Conservation (phyloP, 78 protist species). For the Speleostelium caveatum region DNA sequence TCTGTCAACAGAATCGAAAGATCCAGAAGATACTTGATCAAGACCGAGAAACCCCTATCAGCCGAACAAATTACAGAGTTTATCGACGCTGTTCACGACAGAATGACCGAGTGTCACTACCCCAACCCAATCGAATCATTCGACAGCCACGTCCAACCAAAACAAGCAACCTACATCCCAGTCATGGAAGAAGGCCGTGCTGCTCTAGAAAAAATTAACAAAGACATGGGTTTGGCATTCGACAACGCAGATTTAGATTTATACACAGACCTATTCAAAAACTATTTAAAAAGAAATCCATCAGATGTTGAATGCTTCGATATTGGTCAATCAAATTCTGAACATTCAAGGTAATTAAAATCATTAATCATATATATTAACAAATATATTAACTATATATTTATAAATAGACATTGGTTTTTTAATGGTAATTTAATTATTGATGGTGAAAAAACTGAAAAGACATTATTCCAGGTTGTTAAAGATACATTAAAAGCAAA, state of each 20-base stretch:
- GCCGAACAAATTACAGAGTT: conserved; percentile 12
- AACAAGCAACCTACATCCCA: conserved; percentile 50
- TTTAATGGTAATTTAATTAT: conserved; percentile 85
- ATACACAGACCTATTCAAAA: conserved; percentile 78
- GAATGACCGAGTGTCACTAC: conserved; percentile 92
- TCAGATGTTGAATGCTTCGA: conserved; percentile 94
- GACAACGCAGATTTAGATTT: conserved; percentile 91
- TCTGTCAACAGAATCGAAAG: conserved; percentile 84
- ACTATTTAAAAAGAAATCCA: conserved; percentile 88
- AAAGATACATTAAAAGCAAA: conserved; percentile 76
- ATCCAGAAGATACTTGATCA: conserved; percentile 78
- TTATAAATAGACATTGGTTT: conserved; percentile 84
- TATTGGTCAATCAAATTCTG: conserved; percentile 87
- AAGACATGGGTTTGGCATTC: conserved; percentile 89
- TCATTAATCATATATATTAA: not conserved
- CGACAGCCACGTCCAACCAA: conserved; percentile 61
- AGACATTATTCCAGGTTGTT: conserved; percentile 85
- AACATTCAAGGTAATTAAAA: conserved; percentile 57
- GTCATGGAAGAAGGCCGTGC: conserved; percentile 79
- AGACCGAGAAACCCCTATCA: not conserved
- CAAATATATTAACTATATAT: not conserved
- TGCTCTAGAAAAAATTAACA: conserved; percentile 80
- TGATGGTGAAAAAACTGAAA: conserved; percentile 82
- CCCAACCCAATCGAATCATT: conserved; percentile 59
- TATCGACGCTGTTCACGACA: conserved; percentile 87